phyloP scores from a whole-genome alignment of 345 rosid genomes.

The Dipteronia sinensis region DNA sequence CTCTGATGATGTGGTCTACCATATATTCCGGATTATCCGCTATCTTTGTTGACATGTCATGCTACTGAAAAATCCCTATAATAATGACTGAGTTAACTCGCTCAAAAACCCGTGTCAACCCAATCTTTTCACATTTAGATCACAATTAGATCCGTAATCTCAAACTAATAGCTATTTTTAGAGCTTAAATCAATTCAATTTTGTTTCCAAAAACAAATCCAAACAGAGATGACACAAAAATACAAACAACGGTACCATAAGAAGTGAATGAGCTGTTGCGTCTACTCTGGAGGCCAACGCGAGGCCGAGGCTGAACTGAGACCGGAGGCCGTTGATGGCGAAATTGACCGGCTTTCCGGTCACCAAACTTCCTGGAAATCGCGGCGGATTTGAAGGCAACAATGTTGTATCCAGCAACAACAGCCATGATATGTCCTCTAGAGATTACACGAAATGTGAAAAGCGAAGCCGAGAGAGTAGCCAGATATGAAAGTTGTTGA shows the following conservation, averaged over 20 bases:
- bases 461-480: slow-evolving; percentile 30
- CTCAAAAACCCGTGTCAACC: too few relatives aligned
- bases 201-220: not conserved
- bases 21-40: too few relatives aligned
- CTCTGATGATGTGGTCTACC: too few relatives aligned
- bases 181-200: not conserved
- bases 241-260: slow-evolving; percentile 43
- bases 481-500: slow-evolving; percentile 31
- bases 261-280: slow-evolving; percentile 47
- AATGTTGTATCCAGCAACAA: slow-evolving; percentile 55
- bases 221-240: not conserved
- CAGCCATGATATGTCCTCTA: slow-evolving; percentile 50
- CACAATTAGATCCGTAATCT: not conserved
- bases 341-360: slow-evolving; percentile 41
- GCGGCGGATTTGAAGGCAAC: slow-evolving; percentile 50
- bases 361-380: slow-evolving; percentile 28
- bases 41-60: too few relatives aligned
- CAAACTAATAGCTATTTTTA: not conserved
- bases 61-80: too few relatives aligned
- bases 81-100: too few relatives aligned
- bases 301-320: slow-evolving; percentile 33
- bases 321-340: slow-evolving; percentile 49
- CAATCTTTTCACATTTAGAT: too few relatives aligned
- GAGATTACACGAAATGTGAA: slow-evolving; percentile 30
- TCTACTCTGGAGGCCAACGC: slow-evolving; percentile 44